These are phyloP conservation scores for Sporothrix protearum DNA, from an alignment of 2,329 filamentous ascomycete species.

Conservation along the genomic window DNA sequence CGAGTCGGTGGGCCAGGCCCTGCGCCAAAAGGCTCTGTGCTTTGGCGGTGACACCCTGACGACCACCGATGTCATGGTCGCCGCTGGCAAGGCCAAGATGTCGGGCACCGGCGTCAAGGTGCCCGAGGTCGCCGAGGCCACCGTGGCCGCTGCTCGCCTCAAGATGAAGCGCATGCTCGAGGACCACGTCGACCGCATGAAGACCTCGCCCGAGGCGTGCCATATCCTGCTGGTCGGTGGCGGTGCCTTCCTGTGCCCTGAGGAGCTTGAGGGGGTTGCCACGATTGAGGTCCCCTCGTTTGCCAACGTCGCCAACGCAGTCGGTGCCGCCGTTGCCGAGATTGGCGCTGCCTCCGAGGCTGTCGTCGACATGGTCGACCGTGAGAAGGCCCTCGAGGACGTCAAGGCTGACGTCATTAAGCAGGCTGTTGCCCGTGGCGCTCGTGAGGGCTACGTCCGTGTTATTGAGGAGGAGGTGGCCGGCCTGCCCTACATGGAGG, in stretches of 20 bases:
- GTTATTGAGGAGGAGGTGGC: conserved; percentile 53
- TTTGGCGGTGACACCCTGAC: conserved; percentile 58
- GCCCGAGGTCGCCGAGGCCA: conserved; percentile 30
- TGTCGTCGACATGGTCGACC: conserved; percentile 41
- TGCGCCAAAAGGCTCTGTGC: conserved; percentile 51
- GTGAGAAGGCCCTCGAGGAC: conserved; percentile 37
- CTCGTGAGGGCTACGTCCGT: conserved; percentile 42
- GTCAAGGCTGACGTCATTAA: conserved; percentile 41
- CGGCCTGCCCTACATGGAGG: conserved; percentile 52
- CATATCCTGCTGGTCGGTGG: conserved; percentile 62
- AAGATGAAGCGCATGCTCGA: conserved; percentile 53
- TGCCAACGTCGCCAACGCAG: conserved; percentile 61
- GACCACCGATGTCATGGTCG: conserved; percentile 53
- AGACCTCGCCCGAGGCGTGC: conserved; percentile 56
- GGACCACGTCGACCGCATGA: conserved; percentile 57
- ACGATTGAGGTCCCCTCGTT: conserved; percentile 54
- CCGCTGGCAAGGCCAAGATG: conserved; percentile 27
- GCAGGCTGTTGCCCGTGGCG: conserved; percentile 46
- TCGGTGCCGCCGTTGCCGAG: conserved; percentile 60
- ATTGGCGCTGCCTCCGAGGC: conserved; percentile 54
- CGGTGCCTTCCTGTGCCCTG: conserved; percentile 56
- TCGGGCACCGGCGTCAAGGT: conserved; percentile 29
- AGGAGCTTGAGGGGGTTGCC: conserved; percentile 53
- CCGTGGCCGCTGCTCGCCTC: conserved; percentile 36
- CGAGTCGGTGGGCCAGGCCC: conserved; percentile 37